Evolutionary conservation across 768 basidiomycete species (phyloP).

Genomic region (Fomitopsis serialis): DNA sequence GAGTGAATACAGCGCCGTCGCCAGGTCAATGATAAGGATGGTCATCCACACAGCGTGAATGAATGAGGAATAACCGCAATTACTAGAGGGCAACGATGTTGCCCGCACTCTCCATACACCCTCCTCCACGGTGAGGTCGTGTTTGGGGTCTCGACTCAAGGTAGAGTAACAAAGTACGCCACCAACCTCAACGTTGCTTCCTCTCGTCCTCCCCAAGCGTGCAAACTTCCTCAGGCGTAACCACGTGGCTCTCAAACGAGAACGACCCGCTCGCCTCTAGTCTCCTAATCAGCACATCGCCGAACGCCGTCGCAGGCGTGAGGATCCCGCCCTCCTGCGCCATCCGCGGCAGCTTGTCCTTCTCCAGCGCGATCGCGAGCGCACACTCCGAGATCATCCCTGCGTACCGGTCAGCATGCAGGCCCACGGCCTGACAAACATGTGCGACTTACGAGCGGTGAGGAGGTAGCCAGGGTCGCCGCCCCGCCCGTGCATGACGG

Average conservation of each 20-base stretch:
- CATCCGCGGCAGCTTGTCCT: slow-evolving; percentile 47
- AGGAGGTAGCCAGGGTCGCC: slow-evolving; percentile 77
- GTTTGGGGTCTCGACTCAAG: too few relatives aligned
- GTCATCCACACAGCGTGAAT: too few relatives aligned
- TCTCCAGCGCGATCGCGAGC: slow-evolving; percentile 60
- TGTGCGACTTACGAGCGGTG: slow-evolving; percentile 51
- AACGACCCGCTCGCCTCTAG: slow-evolving; percentile 55
- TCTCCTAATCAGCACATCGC: slow-evolving; percentile 66
- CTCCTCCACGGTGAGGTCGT: too few relatives aligned
- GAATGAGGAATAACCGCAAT: too few relatives aligned
- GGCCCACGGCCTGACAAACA: too few relatives aligned
- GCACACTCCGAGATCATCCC: slow-evolving; percentile 81
- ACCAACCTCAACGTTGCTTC: slow-evolving; percentile 11
- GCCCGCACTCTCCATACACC: too few relatives aligned
- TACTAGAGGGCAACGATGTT: too few relatives aligned
- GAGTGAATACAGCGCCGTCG: too few relatives aligned
- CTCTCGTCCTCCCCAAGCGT: slow-evolving; percentile 8
- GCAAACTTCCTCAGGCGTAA: slow-evolving; percentile 21
- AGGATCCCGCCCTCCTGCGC: slow-evolving; percentile 70
- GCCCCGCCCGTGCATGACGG: slow-evolving; percentile 52
- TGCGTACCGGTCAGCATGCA: too few relatives aligned
- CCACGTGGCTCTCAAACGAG: slow-evolving; percentile 47
- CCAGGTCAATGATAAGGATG: too few relatives aligned
- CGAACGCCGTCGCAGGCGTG: slow-evolving; percentile 81
- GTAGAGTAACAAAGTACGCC: too few relatives aligned